Percentiles rank a stretch among this genome's conserved stretches.
These are phyloP conservation scores for Euclidium syriacum DNA, from an alignment of 345 rosid genomes.

Conservation along the genomic window DNA sequence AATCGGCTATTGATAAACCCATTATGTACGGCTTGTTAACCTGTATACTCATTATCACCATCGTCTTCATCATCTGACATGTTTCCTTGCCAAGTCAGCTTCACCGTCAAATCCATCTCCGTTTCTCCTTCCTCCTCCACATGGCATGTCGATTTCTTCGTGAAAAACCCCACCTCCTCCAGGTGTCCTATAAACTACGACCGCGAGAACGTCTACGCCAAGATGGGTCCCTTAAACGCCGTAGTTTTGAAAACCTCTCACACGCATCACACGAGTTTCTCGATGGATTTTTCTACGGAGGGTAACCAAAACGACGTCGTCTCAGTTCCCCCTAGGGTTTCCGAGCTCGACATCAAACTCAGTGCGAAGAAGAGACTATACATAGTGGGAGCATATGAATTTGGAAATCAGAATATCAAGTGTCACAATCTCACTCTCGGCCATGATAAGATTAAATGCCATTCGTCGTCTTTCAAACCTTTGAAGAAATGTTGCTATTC, in stretches of 20 bases:
- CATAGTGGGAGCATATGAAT: accelerated
- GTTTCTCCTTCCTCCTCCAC: background rate
- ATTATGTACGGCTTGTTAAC: background rate
- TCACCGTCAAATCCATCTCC: background rate
- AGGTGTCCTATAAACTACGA: background rate
- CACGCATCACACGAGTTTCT: background rate
- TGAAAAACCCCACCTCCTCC: background rate
- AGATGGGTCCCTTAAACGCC: background rate
- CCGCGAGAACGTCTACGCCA: background rate
- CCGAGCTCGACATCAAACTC: conserved; percentile 1
- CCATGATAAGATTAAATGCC: background rate
- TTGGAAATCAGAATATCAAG: background rate
- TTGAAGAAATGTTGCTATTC: background rate
- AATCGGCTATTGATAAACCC: background rate
- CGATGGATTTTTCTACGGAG: conserved; percentile 10
- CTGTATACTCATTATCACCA: accelerated
- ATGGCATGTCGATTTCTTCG: background rate
- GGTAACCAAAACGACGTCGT: background rate
- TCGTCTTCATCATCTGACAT: background rate
- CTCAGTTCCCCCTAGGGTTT: background rate
- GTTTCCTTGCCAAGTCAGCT: background rate
- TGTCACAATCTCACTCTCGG: background rate
- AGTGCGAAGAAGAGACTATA: background rate
- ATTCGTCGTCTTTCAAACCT: background rate
- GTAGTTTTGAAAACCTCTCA: background rate